Percentiles rank a stretch among this genome's conserved stretches.
Evolutionary conservation across 1,139 yeast species (phyloP).

Genomic region (Hyphopichia fennica): DNA sequence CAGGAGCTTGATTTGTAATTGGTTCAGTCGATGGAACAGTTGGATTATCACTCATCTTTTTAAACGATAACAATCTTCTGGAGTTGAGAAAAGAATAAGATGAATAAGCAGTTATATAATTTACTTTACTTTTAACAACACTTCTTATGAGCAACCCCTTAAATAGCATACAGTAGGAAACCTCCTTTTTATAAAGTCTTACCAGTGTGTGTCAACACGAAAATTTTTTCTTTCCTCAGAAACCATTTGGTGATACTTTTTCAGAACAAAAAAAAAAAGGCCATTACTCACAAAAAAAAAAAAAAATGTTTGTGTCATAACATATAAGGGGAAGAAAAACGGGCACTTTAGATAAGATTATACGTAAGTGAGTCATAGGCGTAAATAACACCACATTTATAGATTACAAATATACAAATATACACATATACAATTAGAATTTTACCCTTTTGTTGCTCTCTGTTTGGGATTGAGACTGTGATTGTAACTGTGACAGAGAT

Average conservation of each 20-base stretch:
- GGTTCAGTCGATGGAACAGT: constrained; percentile 11
- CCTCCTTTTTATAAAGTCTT: too few species aligned
- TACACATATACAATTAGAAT: too few species aligned
- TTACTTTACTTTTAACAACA: constrained; percentile 7
- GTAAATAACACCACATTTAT: too few species aligned
- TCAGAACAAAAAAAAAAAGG: not conserved
- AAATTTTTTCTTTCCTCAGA: not conserved
- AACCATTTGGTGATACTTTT: not conserved
- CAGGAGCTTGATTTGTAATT: constrained; percentile 10
- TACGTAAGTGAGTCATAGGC: too few species aligned
- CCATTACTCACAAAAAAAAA: not conserved
- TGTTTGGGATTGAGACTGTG: too few species aligned
- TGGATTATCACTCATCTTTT: constrained; percentile 4
- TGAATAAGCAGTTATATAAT: not conserved
- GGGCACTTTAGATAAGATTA: too few species aligned
- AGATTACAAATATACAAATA: too few species aligned
- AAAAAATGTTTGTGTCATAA: not conserved
- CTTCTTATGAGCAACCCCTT: constrained; percentile 18
- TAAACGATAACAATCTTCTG: not conserved
- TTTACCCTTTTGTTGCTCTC: too few species aligned
- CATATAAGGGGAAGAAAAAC: not conserved
- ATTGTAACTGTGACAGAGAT: too few species aligned
- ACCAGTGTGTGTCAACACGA: too few species aligned
- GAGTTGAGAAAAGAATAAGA: not conserved
- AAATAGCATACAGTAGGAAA: constrained; percentile 21